Evolutionary conservation across 768 basidiomycete genomes (phyloP).

Genomic region (Leccinum uliginosum): DNA sequence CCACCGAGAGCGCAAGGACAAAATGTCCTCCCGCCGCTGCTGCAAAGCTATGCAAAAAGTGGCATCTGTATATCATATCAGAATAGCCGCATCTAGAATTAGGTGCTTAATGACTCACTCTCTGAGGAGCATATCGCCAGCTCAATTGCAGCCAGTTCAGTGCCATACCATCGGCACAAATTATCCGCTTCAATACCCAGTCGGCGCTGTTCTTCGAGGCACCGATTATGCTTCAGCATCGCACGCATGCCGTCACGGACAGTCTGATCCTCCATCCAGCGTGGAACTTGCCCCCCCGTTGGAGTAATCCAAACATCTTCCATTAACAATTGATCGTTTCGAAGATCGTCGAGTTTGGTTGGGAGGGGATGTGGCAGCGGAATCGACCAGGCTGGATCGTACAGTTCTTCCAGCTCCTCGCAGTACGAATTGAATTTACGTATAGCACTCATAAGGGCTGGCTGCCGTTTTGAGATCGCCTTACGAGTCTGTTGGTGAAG

Average conservation of each 20-base stretch:
- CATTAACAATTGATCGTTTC: background rate
- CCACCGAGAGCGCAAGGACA: constrained; percentile 4
- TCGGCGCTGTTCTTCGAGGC: background rate
- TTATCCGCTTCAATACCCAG: background rate
- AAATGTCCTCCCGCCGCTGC: background rate
- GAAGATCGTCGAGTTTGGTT: background rate
- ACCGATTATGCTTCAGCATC: background rate
- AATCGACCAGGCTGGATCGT: background rate
- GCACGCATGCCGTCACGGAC: background rate
- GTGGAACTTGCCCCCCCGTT: background rate
- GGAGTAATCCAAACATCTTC: background rate
- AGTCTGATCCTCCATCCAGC: background rate
- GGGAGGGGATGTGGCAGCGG: background rate
- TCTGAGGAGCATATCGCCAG: constrained; percentile 4
- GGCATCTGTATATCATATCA: background rate
- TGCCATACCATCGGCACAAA: background rate
- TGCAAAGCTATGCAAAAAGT: background rate
- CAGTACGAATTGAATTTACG: background rate
- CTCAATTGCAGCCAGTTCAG: constrained; percentile 9
- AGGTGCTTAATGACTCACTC: constrained; percentile 7
- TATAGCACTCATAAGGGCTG: background rate
- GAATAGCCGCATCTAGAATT: too few species aligned
- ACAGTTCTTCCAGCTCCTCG: background rate
- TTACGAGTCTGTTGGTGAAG: background rate
- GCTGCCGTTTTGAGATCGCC: background rate